phyloP scores from a whole-genome alignment of 495 filamentous ascomycete species.

The Xeromyces bisporus region DNA sequence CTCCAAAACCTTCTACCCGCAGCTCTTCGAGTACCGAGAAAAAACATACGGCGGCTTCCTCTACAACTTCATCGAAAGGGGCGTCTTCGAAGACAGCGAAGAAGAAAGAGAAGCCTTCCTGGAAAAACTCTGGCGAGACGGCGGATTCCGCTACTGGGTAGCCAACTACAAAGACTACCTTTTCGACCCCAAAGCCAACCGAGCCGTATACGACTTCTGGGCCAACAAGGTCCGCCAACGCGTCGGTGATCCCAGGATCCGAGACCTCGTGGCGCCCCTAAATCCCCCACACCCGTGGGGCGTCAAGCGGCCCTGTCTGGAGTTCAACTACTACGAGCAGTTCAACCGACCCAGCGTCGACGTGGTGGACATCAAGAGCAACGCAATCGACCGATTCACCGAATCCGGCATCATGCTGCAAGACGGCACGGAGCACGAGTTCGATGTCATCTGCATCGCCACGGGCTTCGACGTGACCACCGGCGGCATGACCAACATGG shows the following conservation, averaged over 20 bases:
- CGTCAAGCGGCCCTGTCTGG: conserved; percentile 36
- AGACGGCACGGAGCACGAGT: conserved; percentile 25
- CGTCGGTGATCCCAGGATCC: conserved; percentile 29
- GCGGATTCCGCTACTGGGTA: conserved; percentile 37
- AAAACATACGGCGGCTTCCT: conserved; percentile 31
- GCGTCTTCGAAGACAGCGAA: conserved; percentile 28
- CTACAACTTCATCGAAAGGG: conserved; percentile 21
- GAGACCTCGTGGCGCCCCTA: conserved; percentile 38
- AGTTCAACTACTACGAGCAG: conserved; percentile 39
- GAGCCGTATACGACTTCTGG: conserved; percentile 40
- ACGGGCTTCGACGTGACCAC: conserved; percentile 40
- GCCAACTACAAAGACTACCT: conserved; percentile 34
- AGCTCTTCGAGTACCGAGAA: conserved; percentile 28
- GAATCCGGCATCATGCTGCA: conserved; percentile 26
- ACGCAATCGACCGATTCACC: conserved; percentile 30
- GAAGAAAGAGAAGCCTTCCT: conserved; percentile 32
- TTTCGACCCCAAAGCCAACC: conserved; percentile 29
- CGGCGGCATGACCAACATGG: conserved; percentile 33
- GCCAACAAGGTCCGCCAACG: conserved; percentile 30
- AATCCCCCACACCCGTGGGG: conserved; percentile 36
- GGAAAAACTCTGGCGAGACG: conserved; percentile 27
- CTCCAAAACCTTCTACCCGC: conserved; percentile 22
- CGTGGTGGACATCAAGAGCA: conserved; percentile 32
- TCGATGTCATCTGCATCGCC: conserved; percentile 37
- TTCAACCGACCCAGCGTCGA: conserved; percentile 39